Percentiles rank a stretch among this genome's conserved stretches.
phyloP scores from a whole-genome alignment of 2,329 filamentous ascomycete species.

The Aureobasidium sp. region DNA sequence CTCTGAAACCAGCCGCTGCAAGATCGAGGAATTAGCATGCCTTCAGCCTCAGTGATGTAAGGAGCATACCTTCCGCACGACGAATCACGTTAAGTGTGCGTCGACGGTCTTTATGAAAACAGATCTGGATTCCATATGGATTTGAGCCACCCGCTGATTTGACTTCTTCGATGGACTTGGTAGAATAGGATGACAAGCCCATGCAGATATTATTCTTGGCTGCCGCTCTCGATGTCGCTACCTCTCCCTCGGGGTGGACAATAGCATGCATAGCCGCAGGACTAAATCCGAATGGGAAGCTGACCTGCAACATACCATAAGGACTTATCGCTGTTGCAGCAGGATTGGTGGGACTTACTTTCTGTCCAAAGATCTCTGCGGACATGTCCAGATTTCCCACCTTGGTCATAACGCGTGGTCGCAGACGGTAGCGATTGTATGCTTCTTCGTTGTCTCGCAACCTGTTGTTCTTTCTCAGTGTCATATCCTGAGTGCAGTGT shows the following conservation, averaged over 20 bases:
- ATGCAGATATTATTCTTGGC: slow-evolving; percentile 35
- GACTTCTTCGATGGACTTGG: slow-evolving; percentile 41
- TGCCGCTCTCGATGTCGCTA: slow-evolving; percentile 39
- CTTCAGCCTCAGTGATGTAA: too few relatives aligned
- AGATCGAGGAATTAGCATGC: too few relatives aligned
- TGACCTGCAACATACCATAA: too few relatives aligned
- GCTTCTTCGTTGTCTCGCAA: slow-evolving; percentile 37
- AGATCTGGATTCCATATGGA: slow-evolving; percentile 45
- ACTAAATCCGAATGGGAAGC: slow-evolving; percentile 40
- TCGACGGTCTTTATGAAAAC: slow-evolving; percentile 41
- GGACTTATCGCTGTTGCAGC: too few relatives aligned
- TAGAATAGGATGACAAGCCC: slow-evolving; percentile 41
- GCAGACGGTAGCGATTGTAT: slow-evolving; percentile 34
- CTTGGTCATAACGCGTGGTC: slow-evolving; percentile 25
- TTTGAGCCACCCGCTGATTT: slow-evolving; percentile 19
- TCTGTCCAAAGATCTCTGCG: slow-evolving; percentile 36
- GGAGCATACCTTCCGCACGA: slow-evolving; percentile 5
- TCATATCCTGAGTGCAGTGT: too few relatives aligned
- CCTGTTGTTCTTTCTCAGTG: neutral
- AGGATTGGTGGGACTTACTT: neutral
- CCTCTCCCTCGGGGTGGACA: slow-evolving; percentile 43
- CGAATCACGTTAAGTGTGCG: neutral
- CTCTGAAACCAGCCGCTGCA: slow-evolving; percentile 44
- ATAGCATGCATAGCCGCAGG: slow-evolving; percentile 44
- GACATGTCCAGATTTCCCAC: slow-evolving; percentile 28